Evolutionary conservation across 2,329 filamentous ascomycete species (phyloP).

Genomic region (Pseudohalonectria lignicola): DNA sequence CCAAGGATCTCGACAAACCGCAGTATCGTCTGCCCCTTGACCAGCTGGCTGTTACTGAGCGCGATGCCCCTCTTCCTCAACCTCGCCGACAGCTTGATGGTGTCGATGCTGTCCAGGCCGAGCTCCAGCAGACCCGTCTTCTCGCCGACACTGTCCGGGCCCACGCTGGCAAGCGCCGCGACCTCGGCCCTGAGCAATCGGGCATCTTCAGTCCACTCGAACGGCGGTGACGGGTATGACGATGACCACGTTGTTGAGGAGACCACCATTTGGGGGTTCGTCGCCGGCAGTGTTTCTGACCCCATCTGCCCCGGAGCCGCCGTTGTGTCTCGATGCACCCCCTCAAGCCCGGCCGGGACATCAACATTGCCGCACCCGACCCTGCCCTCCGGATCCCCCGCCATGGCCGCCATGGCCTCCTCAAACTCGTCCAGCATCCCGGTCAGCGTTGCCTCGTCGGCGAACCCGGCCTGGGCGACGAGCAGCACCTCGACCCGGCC

Average conservation of each 20-base stretch:
- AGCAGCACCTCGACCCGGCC: slow-evolving; percentile 44
- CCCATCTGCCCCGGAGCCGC: background rate
- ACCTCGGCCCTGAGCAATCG: slow-evolving; percentile 48
- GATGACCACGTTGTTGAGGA: too few species aligned
- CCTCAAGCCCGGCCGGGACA: too few species aligned
- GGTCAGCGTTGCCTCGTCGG: slow-evolving; percentile 17
- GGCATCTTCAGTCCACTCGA: slow-evolving; percentile 49
- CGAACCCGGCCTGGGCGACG: slow-evolving; percentile 38
- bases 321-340: too few species aligned
- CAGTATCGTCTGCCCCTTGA: slow-evolving; percentile 58
- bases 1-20: slow-evolving; percentile 35
- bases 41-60: slow-evolving; percentile 64
- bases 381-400: slow-evolving; percentile 3
- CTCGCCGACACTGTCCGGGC: slow-evolving; percentile 38
- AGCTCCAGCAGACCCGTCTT: slow-evolving; percentile 64
- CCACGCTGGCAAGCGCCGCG: slow-evolving; percentile 45
- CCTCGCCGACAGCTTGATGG: slow-evolving; percentile 70
- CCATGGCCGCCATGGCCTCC: slow-evolving; percentile 14
- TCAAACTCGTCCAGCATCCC: slow-evolving; percentile 29
- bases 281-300: too few species aligned
- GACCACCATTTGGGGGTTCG: too few species aligned
- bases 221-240: too few species aligned
- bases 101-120: slow-evolving; percentile 85
- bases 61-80: slow-evolving; percentile 49
- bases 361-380: slow-evolving; percentile 5